Percentiles rank a stretch among this genome's conserved stretches.
These are phyloP conservation scores for Amanita jacksonii DNA, from an alignment of 768 basidiomycete genomes.

Conservation along the genomic window DNA sequence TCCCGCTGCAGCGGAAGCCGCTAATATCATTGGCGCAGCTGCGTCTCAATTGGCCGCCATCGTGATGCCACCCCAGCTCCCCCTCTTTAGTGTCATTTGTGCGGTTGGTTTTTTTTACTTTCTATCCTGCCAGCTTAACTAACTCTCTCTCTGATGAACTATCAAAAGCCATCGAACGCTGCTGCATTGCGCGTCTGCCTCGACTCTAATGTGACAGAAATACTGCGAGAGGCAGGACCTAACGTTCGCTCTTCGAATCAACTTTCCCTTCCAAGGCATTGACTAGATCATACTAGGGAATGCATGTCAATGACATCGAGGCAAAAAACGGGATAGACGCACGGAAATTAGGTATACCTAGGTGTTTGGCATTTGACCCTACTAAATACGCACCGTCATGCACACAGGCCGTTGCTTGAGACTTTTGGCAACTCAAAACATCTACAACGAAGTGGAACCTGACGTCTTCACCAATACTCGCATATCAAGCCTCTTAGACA, in stretches of 20 bases:
- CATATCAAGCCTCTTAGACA: constrained; percentile 13
- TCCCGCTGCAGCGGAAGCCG: constrained; percentile 13
- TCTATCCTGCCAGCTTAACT: neutral
- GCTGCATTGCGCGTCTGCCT: constrained; percentile 18
- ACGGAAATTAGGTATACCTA: constrained; percentile 23
- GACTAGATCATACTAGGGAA: constrained; percentile 18
- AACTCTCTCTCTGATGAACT: too few relatives aligned
- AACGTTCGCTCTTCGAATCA: constrained; percentile 11
- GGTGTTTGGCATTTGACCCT: neutral
- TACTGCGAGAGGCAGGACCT: constrained; percentile 23
- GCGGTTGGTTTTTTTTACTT: constrained; percentile 8
- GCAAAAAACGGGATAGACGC: constrained; percentile 21
- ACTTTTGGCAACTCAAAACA: constrained; percentile 17
- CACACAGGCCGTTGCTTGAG: constrained; percentile 16
- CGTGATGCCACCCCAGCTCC: constrained; percentile 12
- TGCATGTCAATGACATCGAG: constrained; percentile 28
- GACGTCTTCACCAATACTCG: constrained; percentile 19
- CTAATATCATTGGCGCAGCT: constrained; percentile 15
- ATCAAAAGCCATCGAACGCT: constrained; percentile 18
- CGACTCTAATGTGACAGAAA: constrained; percentile 20
- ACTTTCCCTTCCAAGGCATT: neutral
- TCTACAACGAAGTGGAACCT: constrained; percentile 18
- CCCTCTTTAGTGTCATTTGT: constrained; percentile 8
- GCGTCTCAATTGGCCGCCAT: constrained; percentile 17
- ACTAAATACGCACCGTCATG: neutral